Base-by-base conservation (phyloP, 2,329 filamentous ascomycete genomes). In the Monascus ruber region DNA sequence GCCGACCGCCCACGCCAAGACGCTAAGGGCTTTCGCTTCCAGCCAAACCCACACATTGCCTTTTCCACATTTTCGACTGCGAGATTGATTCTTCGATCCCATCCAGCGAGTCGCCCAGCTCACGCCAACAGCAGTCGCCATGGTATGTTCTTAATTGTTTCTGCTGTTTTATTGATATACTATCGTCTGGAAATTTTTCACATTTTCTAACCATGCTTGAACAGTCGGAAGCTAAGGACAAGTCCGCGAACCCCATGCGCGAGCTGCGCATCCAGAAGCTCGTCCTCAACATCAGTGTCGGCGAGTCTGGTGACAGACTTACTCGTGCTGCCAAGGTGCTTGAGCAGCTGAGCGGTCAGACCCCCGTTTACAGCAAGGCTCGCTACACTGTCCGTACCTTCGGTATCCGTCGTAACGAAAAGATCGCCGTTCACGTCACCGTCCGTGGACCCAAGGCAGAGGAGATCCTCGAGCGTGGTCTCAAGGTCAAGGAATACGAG, bases 401-500 rank as follows among this genome's bases (percentile, higher is more conserved):
- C 74, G 91, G 91, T 83, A 98, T 98, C 81, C 89, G 91, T 71
- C 89, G 91, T 87, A 98, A 98, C 84, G 91, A 98, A 73, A 96
- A 95, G 85, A 98, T 98, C 66, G 76, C 91, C 56, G 91, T 98
- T 58, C 91, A 98, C 78, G 91, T 98, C 67, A 98, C 91, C 66
- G 88, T 98, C 74, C 91, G 91, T 69, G 91, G 91, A 66, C 88
- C 91, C 73, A 95, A 85, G 83, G 91, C 91, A 50, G 91, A 98
- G 81, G 91, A 98, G 76, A 98, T 98, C 65, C 83, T 98, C 66
- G 91, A 98, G 85, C 89, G 91, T 80, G 91, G 91, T 69, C 84
- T 98, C 69, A 98, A 98, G 83, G 91, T 98, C 81, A 98, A 98
- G 87, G 91, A 98, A 76, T 98, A 98, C 77, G 91, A 98, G 74